A percentile compares a stretch with the other conserved stretches of the same genome.
Evolutionary conservation across 2,329 filamentous ascomycete genomes (phyloP).

Genomic region (Venturia carpophila): DNA sequence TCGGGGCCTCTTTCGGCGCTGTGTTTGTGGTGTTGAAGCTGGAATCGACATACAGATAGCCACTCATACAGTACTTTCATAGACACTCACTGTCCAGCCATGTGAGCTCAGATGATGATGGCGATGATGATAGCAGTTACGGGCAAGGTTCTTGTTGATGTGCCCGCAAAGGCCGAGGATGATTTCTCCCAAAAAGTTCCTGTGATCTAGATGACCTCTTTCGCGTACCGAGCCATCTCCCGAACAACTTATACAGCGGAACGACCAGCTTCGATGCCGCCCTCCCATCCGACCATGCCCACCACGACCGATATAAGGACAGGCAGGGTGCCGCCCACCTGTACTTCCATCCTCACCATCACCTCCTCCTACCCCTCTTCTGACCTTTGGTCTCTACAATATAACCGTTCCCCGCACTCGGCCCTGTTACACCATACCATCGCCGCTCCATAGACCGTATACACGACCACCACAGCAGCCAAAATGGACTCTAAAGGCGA

Average conservation of each 20-base stretch:
- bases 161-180: not conserved
- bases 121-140: not conserved
- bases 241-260: constrained; percentile 8
- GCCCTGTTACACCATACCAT: not conserved
- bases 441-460: not conserved
- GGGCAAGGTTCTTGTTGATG: not conserved
- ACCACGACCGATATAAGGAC: not conserved
- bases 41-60: not conserved
- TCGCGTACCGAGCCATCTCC: constrained; percentile 8
- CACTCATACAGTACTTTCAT: too few relatives aligned
- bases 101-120: too few relatives aligned
- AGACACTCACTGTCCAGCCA: too few relatives aligned
- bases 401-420: not conserved
- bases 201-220: not conserved
- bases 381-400: not conserved
- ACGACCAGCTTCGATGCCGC: not conserved
- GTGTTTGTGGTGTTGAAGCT: not conserved
- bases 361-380: constrained; percentile 3
- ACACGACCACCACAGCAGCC: not conserved
- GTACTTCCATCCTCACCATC: not conserved
- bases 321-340: not conserved
- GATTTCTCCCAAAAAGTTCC: not conserved
- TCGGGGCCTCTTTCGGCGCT: not conserved
- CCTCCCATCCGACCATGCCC: not conserved
- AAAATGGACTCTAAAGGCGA: constrained; percentile 10